A percentile compares a stretch with the other conserved stretches of the same genome.
Evolutionary conservation across 148 eudicot species (phyloP).

Genomic region (Polygonum aviculare): DNA sequence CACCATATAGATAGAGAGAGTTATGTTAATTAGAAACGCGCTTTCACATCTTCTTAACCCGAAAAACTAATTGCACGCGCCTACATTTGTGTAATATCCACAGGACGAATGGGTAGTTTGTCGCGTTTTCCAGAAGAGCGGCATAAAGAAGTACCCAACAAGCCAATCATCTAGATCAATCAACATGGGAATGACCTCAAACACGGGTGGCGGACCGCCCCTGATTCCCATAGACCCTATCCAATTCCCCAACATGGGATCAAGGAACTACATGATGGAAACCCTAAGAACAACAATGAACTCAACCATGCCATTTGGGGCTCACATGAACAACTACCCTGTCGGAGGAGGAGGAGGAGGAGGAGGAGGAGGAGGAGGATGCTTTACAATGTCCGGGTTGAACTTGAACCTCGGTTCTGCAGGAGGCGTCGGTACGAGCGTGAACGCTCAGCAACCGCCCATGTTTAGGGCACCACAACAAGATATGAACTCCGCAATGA

Average conservation of each 20-base stretch:
- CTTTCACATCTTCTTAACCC: no score
- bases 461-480: conserved; percentile 26
- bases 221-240: conserved; percentile 34
- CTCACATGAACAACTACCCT: conserved; percentile 40
- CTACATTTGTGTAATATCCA: neutral
- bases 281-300: conserved; percentile 26
- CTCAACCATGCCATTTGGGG: conserved; percentile 29
- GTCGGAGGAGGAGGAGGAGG: conserved; percentile 17
- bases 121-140: conserved; percentile 81
- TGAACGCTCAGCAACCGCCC: conserved; percentile 25
- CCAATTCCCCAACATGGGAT: conserved; percentile 30
- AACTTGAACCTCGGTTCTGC: conserved; percentile 46
- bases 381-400: conserved; percentile 58
- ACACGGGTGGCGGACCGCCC: conserved; percentile 25
- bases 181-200: conserved; percentile 28
- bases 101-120: conserved; percentile 97
- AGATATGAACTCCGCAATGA: conserved; percentile 23
- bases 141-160: conserved; percentile 60
- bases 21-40: no score
- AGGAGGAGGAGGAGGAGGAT: conserved; percentile 17
- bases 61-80: no score
- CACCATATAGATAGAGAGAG: no score
- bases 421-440: conserved; percentile 16
- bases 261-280: conserved; percentile 40
- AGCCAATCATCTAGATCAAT: conserved; percentile 34